Percentiles rank a stretch among this genome's conserved stretches.
These are phyloP conservation scores for Lodderomyces theae DNA, from an alignment of 1,139 yeast genomes.

Conservation along the genomic window DNA sequence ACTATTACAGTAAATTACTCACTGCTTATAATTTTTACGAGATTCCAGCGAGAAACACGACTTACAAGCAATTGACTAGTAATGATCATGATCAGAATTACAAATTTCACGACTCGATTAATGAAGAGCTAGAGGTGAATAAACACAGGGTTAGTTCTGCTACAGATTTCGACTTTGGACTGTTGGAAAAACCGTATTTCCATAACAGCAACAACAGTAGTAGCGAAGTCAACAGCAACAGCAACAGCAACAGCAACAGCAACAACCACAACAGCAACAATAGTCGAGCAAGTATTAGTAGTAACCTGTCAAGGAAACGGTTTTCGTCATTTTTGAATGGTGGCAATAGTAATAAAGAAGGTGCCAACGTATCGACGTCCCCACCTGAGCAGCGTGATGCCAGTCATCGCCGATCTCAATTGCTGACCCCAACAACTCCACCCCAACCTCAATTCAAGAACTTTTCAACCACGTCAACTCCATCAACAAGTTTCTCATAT, in stretches of 20 bases:
- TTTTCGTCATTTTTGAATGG: slow-evolving; percentile 26
- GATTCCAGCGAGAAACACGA: slow-evolving; percentile 15
- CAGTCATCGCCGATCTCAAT: not conserved
- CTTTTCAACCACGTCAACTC: not conserved
- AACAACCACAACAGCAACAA: not conserved
- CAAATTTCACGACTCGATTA: slow-evolving; percentile 20
- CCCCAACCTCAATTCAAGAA: slow-evolving; percentile 7
- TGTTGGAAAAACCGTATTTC: slow-evolving; percentile 16
- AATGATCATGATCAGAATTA: not conserved
- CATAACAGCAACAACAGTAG: slow-evolving; percentile 14
- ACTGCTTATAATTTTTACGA: slow-evolving; percentile 39
- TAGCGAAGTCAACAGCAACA: not conserved
- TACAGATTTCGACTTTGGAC: slow-evolving; percentile 10
- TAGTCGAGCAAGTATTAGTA: slow-evolving; percentile 13
- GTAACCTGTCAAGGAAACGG: slow-evolving; percentile 21
- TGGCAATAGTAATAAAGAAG: slow-evolving; percentile 1
- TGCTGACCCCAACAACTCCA: slow-evolving; percentile 8
- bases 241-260: not conserved
- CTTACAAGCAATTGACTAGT: not conserved
- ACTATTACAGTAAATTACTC: slow-evolving; percentile 36
- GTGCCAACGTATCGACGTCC: slow-evolving; percentile 2
- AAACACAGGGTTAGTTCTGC: not conserved
- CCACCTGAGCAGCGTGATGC: slow-evolving; percentile 2
- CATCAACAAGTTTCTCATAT: slow-evolving; percentile 1
- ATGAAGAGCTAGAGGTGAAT: slow-evolving; percentile 24